Evolutionary conservation across 768 basidiomycete genomes (phyloP).

Genomic region (Epithele typhae): DNA sequence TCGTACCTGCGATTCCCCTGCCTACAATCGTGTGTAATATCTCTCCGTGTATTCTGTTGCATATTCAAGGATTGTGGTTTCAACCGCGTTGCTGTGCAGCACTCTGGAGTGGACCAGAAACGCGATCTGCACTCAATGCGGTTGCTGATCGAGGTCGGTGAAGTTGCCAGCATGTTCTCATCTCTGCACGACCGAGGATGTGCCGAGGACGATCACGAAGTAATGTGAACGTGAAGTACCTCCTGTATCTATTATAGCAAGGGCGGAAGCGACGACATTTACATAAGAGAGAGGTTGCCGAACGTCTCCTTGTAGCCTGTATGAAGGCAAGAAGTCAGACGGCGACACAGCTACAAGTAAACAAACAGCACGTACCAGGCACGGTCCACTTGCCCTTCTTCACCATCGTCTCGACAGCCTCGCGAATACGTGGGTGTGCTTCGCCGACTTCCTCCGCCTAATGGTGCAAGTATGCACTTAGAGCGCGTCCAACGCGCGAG

Average conservation of each 20-base stretch:
- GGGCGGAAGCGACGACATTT: slow-evolving; percentile 28
- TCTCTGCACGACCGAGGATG: background rate
- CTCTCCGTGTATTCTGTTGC: slow-evolving; percentile 12
- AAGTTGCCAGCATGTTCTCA: no score
- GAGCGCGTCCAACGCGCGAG: no score
- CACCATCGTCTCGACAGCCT: slow-evolving; percentile 92
- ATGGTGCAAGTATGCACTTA: background rate
- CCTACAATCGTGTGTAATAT: slow-evolving; percentile 17
- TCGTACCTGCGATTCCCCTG: slow-evolving; percentile 9
- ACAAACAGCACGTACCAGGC: slow-evolving; percentile 56
- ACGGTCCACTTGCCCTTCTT: slow-evolving; percentile 99
- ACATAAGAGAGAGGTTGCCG: slow-evolving; percentile 90
- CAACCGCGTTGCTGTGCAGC: no score
- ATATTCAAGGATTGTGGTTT: slow-evolving; percentile 10
- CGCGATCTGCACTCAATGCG: no score
- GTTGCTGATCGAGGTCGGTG: no score
- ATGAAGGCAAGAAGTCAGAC: background rate
- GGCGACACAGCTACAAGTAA: no score
- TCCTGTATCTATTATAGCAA: slow-evolving; percentile 13
- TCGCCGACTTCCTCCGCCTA: slow-evolving; percentile 89
- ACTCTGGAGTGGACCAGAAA: no score
- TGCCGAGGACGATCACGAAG: background rate
- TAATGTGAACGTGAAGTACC: slow-evolving; percentile 13
- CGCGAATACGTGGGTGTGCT: slow-evolving; percentile 87
- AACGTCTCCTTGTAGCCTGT: slow-evolving; percentile 94